phyloP scores from a whole-genome alignment of 2,329 filamentous ascomycete species.

The Paraphaeosphaeria minitans region DNA sequence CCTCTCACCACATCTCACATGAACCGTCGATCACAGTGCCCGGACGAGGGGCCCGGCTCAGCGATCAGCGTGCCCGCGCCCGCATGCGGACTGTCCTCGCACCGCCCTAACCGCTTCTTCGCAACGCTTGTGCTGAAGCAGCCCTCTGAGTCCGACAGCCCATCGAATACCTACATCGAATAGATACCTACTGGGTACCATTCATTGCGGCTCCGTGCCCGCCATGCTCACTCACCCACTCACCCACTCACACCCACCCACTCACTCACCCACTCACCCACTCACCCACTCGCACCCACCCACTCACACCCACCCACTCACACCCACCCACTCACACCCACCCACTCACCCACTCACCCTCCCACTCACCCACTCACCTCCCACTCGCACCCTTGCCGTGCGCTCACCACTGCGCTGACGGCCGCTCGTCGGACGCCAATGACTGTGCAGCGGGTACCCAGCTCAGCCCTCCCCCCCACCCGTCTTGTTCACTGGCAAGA shows the following conservation, averaged over 20 bases:
- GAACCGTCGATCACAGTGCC: slow-evolving; percentile 26
- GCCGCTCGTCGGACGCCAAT: slow-evolving; percentile 20
- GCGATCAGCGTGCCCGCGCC: slow-evolving; percentile 18
- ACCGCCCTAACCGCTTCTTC: slow-evolving; percentile 8
- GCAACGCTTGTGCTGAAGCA: slow-evolving; percentile 6
- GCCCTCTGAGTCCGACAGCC: too few species aligned
- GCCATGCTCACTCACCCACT: too few species aligned
- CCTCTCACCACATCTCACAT: slow-evolving; percentile 9
- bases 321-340: too few species aligned
- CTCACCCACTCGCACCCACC: too few species aligned
- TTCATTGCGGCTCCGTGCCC: not conserved
- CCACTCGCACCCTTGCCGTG: not conserved
- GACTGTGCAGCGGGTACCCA: slow-evolving; percentile 17
- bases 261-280: too few species aligned
- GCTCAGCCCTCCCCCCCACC: too few species aligned
- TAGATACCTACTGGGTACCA: too few species aligned
- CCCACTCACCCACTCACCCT: too few species aligned
- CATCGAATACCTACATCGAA: too few species aligned
- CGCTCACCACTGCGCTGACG: not conserved
- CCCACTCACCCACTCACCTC: too few species aligned
- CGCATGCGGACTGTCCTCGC: slow-evolving; percentile 11
- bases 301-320: too few species aligned
- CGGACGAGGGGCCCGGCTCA: slow-evolving; percentile 18
- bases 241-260: too few species aligned
- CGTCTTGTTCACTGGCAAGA: slow-evolving; percentile 38